phyloP scores from a whole-genome alignment of 140 eudicot species.

The Oenanthe javanica region DNA sequence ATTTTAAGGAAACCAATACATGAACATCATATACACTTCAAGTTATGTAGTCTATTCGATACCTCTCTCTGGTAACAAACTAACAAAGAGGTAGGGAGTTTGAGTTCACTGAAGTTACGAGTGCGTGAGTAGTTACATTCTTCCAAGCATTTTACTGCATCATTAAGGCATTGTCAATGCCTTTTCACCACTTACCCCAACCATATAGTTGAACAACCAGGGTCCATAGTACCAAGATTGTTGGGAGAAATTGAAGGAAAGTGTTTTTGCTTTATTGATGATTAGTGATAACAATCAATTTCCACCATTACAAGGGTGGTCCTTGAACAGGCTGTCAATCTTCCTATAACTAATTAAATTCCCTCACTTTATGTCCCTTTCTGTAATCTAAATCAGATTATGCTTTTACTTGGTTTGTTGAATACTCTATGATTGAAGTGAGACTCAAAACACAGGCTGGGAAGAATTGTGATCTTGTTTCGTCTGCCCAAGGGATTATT shows the following conservation, averaged over 20 bases:
- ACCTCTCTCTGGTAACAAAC: not conserved
- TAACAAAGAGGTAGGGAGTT: not conserved
- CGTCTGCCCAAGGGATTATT: not conserved
- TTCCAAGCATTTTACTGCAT: not conserved
- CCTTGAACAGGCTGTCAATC: slow-evolving; percentile 27
- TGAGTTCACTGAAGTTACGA: not conserved
- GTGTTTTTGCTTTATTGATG: slow-evolving; percentile 25
- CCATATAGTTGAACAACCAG: slow-evolving; percentile 18
- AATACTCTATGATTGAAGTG: slow-evolving; percentile 1
- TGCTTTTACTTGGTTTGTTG: slow-evolving; percentile 14
- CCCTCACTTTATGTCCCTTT: slow-evolving; percentile 38
- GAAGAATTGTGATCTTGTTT: not conserved
- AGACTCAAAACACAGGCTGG: slow-evolving; percentile 11
- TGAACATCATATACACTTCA: not conserved
- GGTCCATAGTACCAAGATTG: slow-evolving; percentile 17
- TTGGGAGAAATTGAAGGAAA: slow-evolving; percentile 26
- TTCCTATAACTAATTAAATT: not conserved
- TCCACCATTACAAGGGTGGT: slow-evolving; percentile 14
- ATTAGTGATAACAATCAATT: slow-evolving; percentile 10
- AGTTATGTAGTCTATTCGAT: not conserved
- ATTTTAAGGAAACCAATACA: not conserved
- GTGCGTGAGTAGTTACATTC: not conserved
- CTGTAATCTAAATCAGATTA: slow-evolving; percentile 19
- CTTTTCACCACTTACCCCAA: slow-evolving; percentile 16
- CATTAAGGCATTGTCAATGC: not conserved